A percentile compares a stretch with the other conserved stretches of the same genome.
Conservation (phyloP, 1,284 basidiomycete species). For the Cutaneotrichosporon curvatum region DNA sequence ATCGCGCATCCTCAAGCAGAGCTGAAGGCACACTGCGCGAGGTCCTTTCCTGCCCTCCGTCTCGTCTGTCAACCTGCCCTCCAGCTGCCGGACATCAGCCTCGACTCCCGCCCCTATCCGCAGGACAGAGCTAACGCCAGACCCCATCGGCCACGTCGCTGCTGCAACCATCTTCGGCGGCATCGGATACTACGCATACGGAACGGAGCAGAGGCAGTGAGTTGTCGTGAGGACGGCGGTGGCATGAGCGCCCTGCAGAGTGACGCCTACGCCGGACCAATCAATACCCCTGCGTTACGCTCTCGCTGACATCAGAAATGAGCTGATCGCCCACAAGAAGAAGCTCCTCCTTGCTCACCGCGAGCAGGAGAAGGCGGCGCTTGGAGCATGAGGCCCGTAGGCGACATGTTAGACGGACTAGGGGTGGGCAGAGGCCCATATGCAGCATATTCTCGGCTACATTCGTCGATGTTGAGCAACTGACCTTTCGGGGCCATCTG, state of each 20-base stretch:
- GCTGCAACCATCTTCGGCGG: conserved; percentile 34
- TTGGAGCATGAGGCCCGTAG: conserved; percentile 2
- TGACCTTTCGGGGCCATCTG: no score
- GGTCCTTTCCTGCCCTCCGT: no score
- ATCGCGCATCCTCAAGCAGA: no score
- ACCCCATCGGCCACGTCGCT: conserved; percentile 31
- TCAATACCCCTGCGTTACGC: not conserved
- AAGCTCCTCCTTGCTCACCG: conserved; percentile 23
- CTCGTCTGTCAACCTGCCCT: no score
- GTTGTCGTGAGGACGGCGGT: conserved; percentile 11
- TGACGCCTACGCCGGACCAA: not conserved
- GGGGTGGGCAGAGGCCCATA: not conserved
- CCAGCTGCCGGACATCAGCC: no score
- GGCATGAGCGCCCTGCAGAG: no score
- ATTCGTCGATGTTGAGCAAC: no score
- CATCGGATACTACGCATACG: conserved; percentile 38
- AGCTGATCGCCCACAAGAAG: conserved; percentile 27
- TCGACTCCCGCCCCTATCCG: no score
- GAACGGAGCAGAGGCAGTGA: conserved; percentile 40
- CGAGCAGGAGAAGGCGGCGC: conserved; percentile 22
- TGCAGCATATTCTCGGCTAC: conserved; percentile 12
- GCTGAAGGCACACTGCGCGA: no score
- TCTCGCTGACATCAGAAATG: conserved; percentile 17
- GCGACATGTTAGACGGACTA: not conserved
- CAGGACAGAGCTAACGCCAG: conserved; percentile 25